Percentiles rank a stretch among this genome's conserved stretches.
These are phyloP conservation scores for Ogataea wickerhamii DNA, from an alignment of 805 yeast genomes.

Conservation along the genomic window DNA sequence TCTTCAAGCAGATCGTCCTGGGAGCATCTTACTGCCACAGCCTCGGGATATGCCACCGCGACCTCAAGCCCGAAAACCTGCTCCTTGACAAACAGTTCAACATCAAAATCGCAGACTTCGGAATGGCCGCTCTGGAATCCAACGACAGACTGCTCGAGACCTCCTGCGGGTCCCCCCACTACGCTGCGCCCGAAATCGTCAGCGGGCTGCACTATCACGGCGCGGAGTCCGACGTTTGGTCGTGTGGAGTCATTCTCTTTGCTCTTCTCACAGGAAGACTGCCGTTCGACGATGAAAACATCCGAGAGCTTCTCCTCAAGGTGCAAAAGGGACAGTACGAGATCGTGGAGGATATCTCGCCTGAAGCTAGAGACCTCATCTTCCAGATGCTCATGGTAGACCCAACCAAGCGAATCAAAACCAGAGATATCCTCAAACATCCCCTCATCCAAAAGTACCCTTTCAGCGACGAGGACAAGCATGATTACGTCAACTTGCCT, in stretches of 20 bases:
- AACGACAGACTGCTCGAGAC: slow-evolving; percentile 82
- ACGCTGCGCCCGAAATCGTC: slow-evolving; percentile 97
- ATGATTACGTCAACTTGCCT: slow-evolving; percentile 41
- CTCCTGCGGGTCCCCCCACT: slow-evolving; percentile 97
- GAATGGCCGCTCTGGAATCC: slow-evolving; percentile 96
- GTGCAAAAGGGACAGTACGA: slow-evolving; percentile 87
- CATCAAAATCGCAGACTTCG: slow-evolving; percentile 96
- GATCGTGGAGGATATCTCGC: slow-evolving; percentile 75
- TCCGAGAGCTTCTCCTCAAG: slow-evolving; percentile 78
- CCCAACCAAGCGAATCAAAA: slow-evolving; percentile 75
- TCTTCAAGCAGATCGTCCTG: slow-evolving; percentile 68
- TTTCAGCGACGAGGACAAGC: slow-evolving; percentile 34
- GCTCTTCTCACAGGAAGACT: slow-evolving; percentile 92
- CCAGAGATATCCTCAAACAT: slow-evolving; percentile 72
- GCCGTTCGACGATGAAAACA: slow-evolving; percentile 96
- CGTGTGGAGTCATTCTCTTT: slow-evolving; percentile 92
- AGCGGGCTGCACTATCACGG: slow-evolving; percentile 95
- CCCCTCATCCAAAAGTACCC: slow-evolving; percentile 79
- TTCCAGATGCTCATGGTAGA: slow-evolving; percentile 76
- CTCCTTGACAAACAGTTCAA: slow-evolving; percentile 77
- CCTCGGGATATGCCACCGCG: slow-evolving; percentile 70
- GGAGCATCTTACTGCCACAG: slow-evolving; percentile 69
- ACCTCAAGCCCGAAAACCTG: slow-evolving; percentile 76
- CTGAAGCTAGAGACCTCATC: slow-evolving; percentile 85
- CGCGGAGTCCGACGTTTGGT: slow-evolving; percentile 96